phyloP scores from a whole-genome alignment of 2,329 filamentous ascomycete species.

The Colletotrichum spaethianum region DNA sequence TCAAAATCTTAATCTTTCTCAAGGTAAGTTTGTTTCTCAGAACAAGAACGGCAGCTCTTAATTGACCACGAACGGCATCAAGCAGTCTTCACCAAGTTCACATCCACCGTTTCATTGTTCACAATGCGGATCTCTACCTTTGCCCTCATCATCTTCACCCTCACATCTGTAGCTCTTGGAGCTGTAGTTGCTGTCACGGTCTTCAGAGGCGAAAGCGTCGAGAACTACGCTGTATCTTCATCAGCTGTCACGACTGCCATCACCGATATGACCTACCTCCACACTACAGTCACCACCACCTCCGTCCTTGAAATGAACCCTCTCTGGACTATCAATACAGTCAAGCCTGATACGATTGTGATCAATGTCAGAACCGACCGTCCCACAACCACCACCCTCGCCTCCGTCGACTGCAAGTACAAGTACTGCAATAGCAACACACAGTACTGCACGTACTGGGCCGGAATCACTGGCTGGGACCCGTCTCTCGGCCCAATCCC shows the following conservation, averaged over 20 bases:
- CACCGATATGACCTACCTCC: not conserved
- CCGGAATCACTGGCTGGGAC: constrained; percentile 54
- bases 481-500: constrained; percentile 51
- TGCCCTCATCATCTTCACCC: not conserved
- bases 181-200: not conserved
- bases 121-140: not conserved
- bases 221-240: not conserved
- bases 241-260: not conserved
- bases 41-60: not conserved
- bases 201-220: not conserved
- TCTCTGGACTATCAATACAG: not conserved
- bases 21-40: not conserved
- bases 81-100: not conserved
- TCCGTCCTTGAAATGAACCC: not conserved
- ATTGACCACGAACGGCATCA: not conserved
- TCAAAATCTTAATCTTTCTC: not conserved
- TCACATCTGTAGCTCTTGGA: not conserved
- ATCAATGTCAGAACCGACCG: not conserved
- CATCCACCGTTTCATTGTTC: not conserved
- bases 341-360: not conserved
- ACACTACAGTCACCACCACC: not conserved
- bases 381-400: not conserved
- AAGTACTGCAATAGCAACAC: constrained; percentile 42
- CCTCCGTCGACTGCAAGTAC: constrained; percentile 50
- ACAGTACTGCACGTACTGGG: constrained; percentile 58